Conservation (phyloP, 1,139 yeast species). For the Hanseniaspora uvarum region DNA sequence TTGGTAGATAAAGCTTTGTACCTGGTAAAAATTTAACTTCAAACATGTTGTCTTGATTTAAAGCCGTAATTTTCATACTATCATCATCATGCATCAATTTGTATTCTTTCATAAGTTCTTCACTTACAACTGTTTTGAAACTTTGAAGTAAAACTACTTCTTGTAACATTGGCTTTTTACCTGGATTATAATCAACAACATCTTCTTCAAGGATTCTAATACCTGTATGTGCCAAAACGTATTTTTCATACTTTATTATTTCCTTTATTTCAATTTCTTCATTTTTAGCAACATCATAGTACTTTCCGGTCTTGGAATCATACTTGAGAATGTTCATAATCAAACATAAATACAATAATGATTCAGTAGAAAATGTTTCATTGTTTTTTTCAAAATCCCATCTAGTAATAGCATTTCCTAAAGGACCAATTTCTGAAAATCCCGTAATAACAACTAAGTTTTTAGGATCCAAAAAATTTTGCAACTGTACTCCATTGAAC, state of each 20-base stretch:
- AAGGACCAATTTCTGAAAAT: slow-evolving; percentile 90
- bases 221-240: slow-evolving; percentile 79
- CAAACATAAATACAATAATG: slow-evolving; percentile 96
- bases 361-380: slow-evolving; percentile 72
- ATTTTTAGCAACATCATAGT: slow-evolving; percentile 82
- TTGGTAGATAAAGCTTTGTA: slow-evolving; percentile 73
- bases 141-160: slow-evolving; percentile 89
- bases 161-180: slow-evolving; percentile 75
- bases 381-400: slow-evolving; percentile 96
- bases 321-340: slow-evolving; percentile 90
- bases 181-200: slow-evolving; percentile 79
- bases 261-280: slow-evolving; percentile 81
- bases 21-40: slow-evolving; percentile 71
- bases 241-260: slow-evolving; percentile 71
- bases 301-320: slow-evolving; percentile 73
- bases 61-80: slow-evolving; percentile 47
- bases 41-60: slow-evolving; percentile 65
- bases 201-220: slow-evolving; percentile 83
- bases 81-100: slow-evolving; percentile 72
- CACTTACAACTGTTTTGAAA: slow-evolving; percentile 78
- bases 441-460: slow-evolving; percentile 83
- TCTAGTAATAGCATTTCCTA: slow-evolving; percentile 94
- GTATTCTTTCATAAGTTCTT: slow-evolving; percentile 83
- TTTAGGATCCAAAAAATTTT: slow-evolving; percentile 78
- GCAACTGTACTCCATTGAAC: slow-evolving; percentile 54